Evolutionary conservation across 805 yeast genomes (phyloP).

Genomic region (Cyberlindnera americana): DNA sequence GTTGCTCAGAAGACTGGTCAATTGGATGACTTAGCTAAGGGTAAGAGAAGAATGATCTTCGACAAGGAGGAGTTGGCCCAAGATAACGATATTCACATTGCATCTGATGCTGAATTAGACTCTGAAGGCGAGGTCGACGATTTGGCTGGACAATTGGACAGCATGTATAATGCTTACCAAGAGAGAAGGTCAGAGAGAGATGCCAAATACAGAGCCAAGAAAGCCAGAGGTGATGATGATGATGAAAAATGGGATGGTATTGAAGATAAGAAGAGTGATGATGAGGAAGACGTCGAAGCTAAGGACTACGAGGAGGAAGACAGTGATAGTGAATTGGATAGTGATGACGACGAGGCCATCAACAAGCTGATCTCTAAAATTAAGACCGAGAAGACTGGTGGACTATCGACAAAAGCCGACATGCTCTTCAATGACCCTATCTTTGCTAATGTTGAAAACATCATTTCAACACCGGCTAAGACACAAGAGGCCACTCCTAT

Average conservation of each 20-base stretch:
- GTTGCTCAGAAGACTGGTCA: slow-evolving; percentile 88
- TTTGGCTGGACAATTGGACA: slow-evolving; percentile 78
- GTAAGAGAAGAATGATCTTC: slow-evolving; percentile 65
- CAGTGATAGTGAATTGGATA: slow-evolving; percentile 36
- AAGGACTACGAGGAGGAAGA: slow-evolving; percentile 43
- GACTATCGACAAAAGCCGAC: slow-evolving; percentile 39
- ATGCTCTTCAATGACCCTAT: slow-evolving; percentile 50
- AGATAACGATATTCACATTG: slow-evolving; percentile 57
- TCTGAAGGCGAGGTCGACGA: slow-evolving; percentile 55
- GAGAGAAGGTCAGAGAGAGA: slow-evolving; percentile 63
- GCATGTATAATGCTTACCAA: slow-evolving; percentile 74
- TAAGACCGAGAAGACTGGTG: slow-evolving; percentile 41
- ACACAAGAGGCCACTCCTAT: slow-evolving; percentile 9
- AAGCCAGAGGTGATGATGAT: slow-evolving; percentile 69
- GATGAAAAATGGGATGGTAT: slow-evolving; percentile 82
- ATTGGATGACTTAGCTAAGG: slow-evolving; percentile 66
- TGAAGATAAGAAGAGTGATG: slow-evolving; percentile 41
- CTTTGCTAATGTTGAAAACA: slow-evolving; percentile 46
- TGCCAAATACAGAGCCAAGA: slow-evolving; percentile 64
- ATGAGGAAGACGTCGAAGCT: slow-evolving; percentile 32
- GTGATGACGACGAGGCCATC: slow-evolving; percentile 73
- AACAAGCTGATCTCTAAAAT: slow-evolving; percentile 53
- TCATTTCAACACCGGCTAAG: slow-evolving; percentile 23
- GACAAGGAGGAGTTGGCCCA: slow-evolving; percentile 48
- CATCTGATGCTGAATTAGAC: slow-evolving; percentile 39